phyloP scores from a whole-genome alignment of 768 basidiomycete genomes.

The Agaricus bisporus region DNA sequence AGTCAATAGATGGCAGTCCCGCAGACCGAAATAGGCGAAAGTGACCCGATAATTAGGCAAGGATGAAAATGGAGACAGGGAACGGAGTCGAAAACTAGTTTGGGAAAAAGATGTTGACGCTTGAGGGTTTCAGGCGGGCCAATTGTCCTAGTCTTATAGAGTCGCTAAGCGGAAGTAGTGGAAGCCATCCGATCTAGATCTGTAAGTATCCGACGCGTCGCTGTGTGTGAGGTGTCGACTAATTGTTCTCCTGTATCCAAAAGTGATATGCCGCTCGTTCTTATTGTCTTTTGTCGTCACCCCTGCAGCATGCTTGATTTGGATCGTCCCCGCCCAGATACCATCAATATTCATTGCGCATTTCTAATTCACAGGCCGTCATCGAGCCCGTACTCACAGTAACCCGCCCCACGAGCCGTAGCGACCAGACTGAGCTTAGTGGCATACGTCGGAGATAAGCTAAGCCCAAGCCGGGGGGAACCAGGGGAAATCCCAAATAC shows the following conservation, averaged over 20 bases:
- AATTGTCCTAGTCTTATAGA: conserved; percentile 11
- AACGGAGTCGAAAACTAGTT: no score
- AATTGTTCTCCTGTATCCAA: conserved; percentile 14
- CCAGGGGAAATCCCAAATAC: neutral
- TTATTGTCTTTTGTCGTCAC: conserved; percentile 12
- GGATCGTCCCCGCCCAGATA: conserved; percentile 4
- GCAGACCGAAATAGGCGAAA: conserved; percentile 6
- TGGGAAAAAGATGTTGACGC: neutral
- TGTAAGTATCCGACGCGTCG: conserved; percentile 7
- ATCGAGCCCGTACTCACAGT: neutral
- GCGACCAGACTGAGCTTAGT: neutral
- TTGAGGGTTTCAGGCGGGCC: neutral
- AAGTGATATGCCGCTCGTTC: conserved; percentile 12
- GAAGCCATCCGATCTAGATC: conserved; percentile 10
- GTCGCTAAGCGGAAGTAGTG: neutral
- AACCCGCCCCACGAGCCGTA: neutral
- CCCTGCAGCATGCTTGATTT: conserved; percentile 8
- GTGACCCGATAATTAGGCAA: conserved; percentile 3
- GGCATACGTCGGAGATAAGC: neutral
- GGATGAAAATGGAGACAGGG: conserved; percentile 11
- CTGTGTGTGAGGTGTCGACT: conserved; percentile 4
- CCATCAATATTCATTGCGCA: conserved; percentile 3
- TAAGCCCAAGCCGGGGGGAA: neutral
- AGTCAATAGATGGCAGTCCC: neutral
- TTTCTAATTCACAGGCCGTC: conserved; percentile 1